Evolutionary conservation across 768 basidiomycete species (phyloP), one percentile per base, ranked within the genome.

Genomic region (Lactarius trivialis): DNA sequence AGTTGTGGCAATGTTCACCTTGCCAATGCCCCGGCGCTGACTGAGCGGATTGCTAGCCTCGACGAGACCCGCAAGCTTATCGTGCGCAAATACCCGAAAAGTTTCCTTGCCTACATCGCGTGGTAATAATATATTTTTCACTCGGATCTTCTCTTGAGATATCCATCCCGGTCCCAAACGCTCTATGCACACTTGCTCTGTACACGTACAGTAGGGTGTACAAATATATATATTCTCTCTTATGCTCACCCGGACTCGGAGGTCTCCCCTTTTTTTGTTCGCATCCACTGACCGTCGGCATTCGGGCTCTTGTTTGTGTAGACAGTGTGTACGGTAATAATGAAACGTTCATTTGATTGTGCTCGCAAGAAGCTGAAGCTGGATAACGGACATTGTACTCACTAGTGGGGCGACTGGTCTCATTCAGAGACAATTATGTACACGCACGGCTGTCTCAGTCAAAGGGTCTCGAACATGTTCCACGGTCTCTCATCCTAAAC

Each of bases 61-160:
- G 64, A 67, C 41, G 67, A 67, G 39, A 45, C n/a, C 3, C 64
- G 67, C 24, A 65, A 67, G 55, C 48, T 65, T 19, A 26, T 60
- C 15, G 51, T 67, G 3, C 60, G 67, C 51, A 58, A 32, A 12
- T 63, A 60, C 37, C 65, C 67, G 4, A 55, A 26, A 6, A 55
- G 67, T 49, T 28, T 58, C 43, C 8, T 67, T 32, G 67, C 67
- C 26, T 28, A 54, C 50, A 12, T 67, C 6, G 67, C 67, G 1
- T 67, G 64, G 65, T 67, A 56, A 55, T 32, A 3, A 30, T n/a
- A n/a, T n/a, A 30, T 30, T 30, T 21, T 26, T 9, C 7, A n/a
- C 19, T 41, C 3, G 39, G 28, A 21, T 14, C 12, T 26, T 15
- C 21, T 21, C 1, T 8, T 14, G n/a, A 43, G 43, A 26, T 33